phyloP scores from a whole-genome alignment of 371 early-diverging fungal species.

The Nematocida sp. region DNA sequence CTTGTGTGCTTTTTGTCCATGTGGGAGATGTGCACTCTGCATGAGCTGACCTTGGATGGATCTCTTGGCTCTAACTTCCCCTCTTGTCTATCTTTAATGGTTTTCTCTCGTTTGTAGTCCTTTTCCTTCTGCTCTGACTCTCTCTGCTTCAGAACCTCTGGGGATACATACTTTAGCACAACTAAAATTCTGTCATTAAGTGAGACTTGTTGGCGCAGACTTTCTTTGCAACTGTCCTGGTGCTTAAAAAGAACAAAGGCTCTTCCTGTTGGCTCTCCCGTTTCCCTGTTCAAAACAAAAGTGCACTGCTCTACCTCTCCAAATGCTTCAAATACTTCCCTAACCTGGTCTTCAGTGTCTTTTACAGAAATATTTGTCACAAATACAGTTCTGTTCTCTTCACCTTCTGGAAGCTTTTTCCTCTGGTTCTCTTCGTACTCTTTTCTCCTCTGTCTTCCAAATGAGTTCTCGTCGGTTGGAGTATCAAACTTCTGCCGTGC shows the following conservation, averaged over 20 bases:
- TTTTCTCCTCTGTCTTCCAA: constrained; percentile 23
- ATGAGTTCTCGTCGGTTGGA: not conserved
- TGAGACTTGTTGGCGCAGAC: constrained; percentile 54
- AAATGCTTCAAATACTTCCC: constrained; percentile 56
- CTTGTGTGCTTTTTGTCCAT: constrained; percentile 63
- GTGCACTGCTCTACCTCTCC: constrained; percentile 64
- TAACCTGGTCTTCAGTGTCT: constrained; percentile 64
- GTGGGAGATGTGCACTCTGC: constrained; percentile 64
- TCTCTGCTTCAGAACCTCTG: constrained; percentile 65
- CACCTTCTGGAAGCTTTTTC: constrained; percentile 28
- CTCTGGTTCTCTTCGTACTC: constrained; percentile 28
- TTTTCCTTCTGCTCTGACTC: constrained; percentile 53
- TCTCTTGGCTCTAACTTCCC: constrained; percentile 33
- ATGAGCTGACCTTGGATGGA: constrained; percentile 28
- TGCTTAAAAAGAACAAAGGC: constrained; percentile 64
- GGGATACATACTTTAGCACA: constrained; percentile 57
- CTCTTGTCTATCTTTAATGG: constrained; percentile 38
- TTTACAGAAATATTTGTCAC: constrained; percentile 63
- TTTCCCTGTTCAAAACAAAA: constrained; percentile 61
- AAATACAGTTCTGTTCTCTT: constrained; percentile 58
- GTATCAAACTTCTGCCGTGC: constrained; percentile 17
- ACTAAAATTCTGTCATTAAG: constrained; percentile 60
- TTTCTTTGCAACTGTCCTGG: constrained; percentile 16
- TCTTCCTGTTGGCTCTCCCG: constrained; percentile 64
- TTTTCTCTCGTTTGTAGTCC: constrained; percentile 32